Evolutionary conservation across 1,284 basidiomycete genomes (phyloP).

Genomic region (Coniophora puteana): DNA sequence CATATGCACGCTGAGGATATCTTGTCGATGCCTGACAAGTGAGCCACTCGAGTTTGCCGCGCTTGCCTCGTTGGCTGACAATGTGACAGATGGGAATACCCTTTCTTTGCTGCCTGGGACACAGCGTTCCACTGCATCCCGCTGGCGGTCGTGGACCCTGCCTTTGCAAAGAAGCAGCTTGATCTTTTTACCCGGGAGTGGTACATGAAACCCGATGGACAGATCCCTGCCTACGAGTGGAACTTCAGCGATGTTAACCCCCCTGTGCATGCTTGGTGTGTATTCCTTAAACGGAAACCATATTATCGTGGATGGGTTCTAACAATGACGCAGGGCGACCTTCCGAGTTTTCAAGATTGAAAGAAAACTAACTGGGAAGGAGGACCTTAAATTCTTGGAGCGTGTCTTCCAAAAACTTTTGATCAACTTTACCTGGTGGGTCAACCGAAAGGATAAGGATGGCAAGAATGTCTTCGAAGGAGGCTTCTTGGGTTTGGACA

Average conservation of each 20-base stretch:
- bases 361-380: conserved; percentile 87
- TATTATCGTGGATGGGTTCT: neutral
- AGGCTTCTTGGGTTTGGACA: conserved; percentile 96
- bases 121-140: conserved; percentile 99
- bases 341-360: conserved; percentile 99
- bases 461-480: conserved; percentile 98
- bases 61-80: neutral
- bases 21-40: conserved; percentile 98
- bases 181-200: conserved; percentile 96
- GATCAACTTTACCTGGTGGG: conserved; percentile 99
- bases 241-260: conserved; percentile 98
- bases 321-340: conserved; percentile 63
- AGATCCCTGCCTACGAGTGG: conserved; percentile 99
- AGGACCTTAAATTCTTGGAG: conserved; percentile 92
- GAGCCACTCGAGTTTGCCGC: conserved; percentile 17
- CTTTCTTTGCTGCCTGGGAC: conserved; percentile 94
- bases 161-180: conserved; percentile 96
- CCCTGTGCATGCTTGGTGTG: conserved; percentile 92
- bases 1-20: conserved; percentile 96
- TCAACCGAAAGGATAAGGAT: conserved; percentile 94
- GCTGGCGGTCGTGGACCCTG: conserved; percentile 90
- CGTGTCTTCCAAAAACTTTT: conserved; percentile 97
- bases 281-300: conserved; percentile 1
- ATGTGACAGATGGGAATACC: conserved; percentile 85
- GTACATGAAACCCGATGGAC: conserved; percentile 99